A percentile compares a stretch with the other conserved stretches of the same genome.
Evolutionary conservation across 352 stramenopile species (phyloP).

Genomic region (Phytophthora pistaciae): DNA sequence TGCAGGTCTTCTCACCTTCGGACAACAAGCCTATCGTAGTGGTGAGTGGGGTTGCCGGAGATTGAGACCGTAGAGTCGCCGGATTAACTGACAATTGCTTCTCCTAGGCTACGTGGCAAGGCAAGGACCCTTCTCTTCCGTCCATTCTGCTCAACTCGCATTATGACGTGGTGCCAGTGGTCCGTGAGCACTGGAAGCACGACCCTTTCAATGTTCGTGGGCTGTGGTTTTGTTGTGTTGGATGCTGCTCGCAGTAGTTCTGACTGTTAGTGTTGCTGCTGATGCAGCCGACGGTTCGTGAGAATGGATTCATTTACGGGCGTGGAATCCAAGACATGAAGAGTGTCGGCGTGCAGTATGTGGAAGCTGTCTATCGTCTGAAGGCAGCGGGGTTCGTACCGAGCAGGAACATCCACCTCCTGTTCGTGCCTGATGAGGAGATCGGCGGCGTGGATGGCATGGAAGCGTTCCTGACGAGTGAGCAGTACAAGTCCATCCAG

Average conservation of each 20-base stretch:
- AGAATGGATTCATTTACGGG: constrained; percentile 94
- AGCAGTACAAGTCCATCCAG: constrained; percentile 84
- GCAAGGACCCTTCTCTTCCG: constrained; percentile 84
- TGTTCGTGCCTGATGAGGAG: constrained; percentile 95
- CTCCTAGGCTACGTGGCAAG: constrained; percentile 78
- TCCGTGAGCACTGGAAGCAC: constrained; percentile 87
- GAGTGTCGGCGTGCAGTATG: constrained; percentile 96
- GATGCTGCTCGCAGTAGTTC: not conserved
- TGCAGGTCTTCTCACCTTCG: constrained; percentile 63
- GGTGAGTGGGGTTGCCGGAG: constrained; percentile 34
- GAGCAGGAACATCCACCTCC: constrained; percentile 90
- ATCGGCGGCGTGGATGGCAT: constrained; percentile 94
- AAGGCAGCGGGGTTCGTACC: constrained; percentile 76
- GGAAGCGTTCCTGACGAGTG: constrained; percentile 88
- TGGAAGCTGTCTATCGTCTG: constrained; percentile 88
- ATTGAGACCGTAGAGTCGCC: not conserved
- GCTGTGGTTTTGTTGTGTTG: not conserved
- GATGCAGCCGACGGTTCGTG: constrained; percentile 69
- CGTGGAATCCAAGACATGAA: constrained; percentile 97
- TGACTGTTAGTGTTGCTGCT: not conserved
- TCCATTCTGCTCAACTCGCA: constrained; percentile 95
- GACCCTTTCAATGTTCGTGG: constrained; percentile 89
- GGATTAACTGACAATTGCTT: not conserved
- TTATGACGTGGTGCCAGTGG: constrained; percentile 97
- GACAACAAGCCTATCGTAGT: constrained; percentile 93